phyloP scores from a whole-genome alignment of 2,329 filamentous ascomycete species.

The Tolypocladium amazonense region DNA sequence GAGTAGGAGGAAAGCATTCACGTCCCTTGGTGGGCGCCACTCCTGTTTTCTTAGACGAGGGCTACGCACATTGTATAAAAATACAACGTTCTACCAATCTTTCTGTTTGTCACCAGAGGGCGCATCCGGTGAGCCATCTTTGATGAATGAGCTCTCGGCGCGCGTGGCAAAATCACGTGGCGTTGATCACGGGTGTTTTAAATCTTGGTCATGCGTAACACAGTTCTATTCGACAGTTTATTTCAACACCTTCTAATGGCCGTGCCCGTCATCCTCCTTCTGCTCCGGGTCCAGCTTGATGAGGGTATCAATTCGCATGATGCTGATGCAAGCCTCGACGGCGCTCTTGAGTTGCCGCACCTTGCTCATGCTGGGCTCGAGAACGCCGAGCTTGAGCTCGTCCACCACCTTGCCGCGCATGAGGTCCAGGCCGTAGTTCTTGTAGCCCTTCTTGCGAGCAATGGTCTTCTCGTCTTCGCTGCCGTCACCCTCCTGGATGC shows the following conservation, averaged over 20 bases:
- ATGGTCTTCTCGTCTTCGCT: slow-evolving; percentile 81
- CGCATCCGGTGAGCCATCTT: no score
- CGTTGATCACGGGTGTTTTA: not conserved
- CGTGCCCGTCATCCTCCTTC: slow-evolving; percentile 70
- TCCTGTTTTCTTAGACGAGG: slow-evolving; percentile 24
- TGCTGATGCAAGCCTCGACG: slow-evolving; percentile 95
- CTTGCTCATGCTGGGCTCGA: slow-evolving; percentile 98
- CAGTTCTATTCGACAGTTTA: not conserved
- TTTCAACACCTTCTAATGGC: slow-evolving; percentile 43
- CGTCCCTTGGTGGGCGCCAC: slow-evolving; percentile 12
- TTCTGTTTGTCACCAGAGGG: not conserved
- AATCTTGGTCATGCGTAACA: not conserved
- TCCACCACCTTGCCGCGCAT: slow-evolving; percentile 84
- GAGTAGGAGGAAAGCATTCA: not conserved
- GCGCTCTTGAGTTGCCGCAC: slow-evolving; percentile 96
- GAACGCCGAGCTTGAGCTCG: slow-evolving; percentile 84
- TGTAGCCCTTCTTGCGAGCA: slow-evolving; percentile 92
- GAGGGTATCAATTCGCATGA: slow-evolving; percentile 98
- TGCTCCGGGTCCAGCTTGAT: slow-evolving; percentile 95
- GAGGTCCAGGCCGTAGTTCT: slow-evolving; percentile 95
- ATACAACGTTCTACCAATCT: slow-evolving; percentile 20
- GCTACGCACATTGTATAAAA: slow-evolving; percentile 25
- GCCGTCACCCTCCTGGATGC: slow-evolving; percentile 74
- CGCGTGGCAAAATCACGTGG: not conserved
- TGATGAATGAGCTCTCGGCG: not conserved